phyloP scores from a whole-genome alignment of 257 asterid genomes.

The Osmanthus fragrans region DNA sequence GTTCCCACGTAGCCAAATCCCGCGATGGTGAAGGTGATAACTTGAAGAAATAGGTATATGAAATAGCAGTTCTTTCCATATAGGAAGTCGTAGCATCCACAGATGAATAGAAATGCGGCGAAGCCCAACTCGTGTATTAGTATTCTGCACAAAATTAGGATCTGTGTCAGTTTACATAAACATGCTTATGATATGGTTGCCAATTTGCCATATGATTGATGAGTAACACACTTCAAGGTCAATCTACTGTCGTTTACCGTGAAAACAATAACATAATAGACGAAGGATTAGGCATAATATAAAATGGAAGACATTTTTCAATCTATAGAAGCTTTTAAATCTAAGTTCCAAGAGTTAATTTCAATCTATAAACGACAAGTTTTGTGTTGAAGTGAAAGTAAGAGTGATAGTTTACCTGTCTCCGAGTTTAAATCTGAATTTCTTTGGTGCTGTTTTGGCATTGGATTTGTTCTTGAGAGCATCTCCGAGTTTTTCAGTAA shows the following conservation, averaged over 20 bases:
- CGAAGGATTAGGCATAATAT: no score
- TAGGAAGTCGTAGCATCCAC: conserved; percentile 84
- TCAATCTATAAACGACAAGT: neutral
- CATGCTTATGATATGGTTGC: no score
- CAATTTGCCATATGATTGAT: no score
- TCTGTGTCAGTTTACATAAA: neutral
- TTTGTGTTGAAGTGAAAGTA: neutral
- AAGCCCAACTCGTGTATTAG: conserved; percentile 71
- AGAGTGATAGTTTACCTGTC: conserved; percentile 53
- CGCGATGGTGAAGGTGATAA: conserved; percentile 74
- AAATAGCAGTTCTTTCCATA: conserved; percentile 81
- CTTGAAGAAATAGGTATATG: conserved; percentile 82
- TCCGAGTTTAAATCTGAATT: conserved; percentile 46
- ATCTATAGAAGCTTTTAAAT: no score
- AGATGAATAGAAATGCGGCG: conserved; percentile 73
- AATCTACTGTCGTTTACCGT: no score
- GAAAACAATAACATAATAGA: no score
- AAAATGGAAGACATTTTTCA: no score
- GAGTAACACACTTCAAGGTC: no score
- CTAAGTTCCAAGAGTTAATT: neutral
- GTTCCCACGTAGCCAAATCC: conserved; percentile 95
- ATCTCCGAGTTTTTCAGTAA: conserved; percentile 95
- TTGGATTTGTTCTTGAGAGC: conserved; percentile 62
- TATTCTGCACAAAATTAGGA: conserved; percentile 44
- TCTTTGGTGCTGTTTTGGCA: conserved; percentile 42